Evolutionary conservation across 1,284 basidiomycete species (phyloP), one percentile per base, ranked within the genome.

Genomic region (Hemileia vastatrix): DNA sequence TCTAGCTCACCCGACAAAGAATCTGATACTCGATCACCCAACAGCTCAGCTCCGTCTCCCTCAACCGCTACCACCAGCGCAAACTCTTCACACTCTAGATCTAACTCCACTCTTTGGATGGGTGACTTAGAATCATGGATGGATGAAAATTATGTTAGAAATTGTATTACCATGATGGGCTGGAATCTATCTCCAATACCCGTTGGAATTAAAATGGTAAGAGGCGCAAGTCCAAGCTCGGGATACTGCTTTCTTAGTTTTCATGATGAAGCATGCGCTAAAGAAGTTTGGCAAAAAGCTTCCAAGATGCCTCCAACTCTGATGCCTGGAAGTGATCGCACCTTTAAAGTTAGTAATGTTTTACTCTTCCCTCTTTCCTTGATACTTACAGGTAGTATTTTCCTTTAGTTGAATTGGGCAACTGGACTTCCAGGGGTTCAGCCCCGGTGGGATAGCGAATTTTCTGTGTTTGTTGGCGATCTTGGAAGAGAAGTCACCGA

Each of bases 391-490:
- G 88, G 86, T 8, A 79, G 77, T 54, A 85, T 83, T 67, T 83
- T 84, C 2, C 86, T 89, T 74, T 79, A 83, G 54, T 80, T 90
- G 71, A 87, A 84, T 72, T 91, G 88, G 89, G 87, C 88, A 2
- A 83, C 85, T 3, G 82, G 84, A 3, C 61, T 68, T 32, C 74
- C 70, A 23, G 69, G 67, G 2, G 55, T 70, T 21, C 68, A 68
- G 62, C 74, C 72, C 77, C 82, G 57, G 80, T 82, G 56, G 77
- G 77, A 59, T 68, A 80, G 47, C 64, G 90, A 92, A 77, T 90
- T 87, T 73, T 89, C 86, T 75, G 89, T 92, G 63, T 92, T 92
- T 70, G 89, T 92, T 1, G 90, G 90, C 43, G 89, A 92, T 76
- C 81, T 92, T 49, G 88, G 88, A 4, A 86, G 89, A 19, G 89